Evolutionary conservation across 441 rosid genomes (phyloP), one percentile per base, ranked within the genome.

Genomic region (Pelargonium myrrhifolium): DNA sequence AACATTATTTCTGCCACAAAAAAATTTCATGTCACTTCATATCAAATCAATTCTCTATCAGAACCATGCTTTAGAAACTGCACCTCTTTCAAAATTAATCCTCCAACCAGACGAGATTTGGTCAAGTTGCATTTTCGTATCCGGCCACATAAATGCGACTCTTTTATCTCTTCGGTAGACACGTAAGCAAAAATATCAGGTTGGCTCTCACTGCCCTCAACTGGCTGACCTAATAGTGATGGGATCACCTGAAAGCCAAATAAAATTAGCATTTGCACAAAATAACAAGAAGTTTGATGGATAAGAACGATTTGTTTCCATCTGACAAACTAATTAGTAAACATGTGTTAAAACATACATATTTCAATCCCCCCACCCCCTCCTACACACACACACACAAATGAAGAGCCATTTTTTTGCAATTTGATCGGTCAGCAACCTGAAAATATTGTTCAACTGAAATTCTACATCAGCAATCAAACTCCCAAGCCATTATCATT

Each of bases 61-160:
- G 28, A 6, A 12, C 66, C 26, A 42, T 3, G 8, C 1, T 21
- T 42, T 24, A 8, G 8, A 77, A 49, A 58, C 14, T 56, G 39
- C 47, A 84, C 99, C 98, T 92, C 96, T 74, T 82, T 82, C 78
- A 95, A 78, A 68, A 79, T 83, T 14, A 83, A 73, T 71, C 88
- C 89, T 62, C 89, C 88, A 39, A 73, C 72, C 47, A 90, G 68
- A 69, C 84, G 82, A 26, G 85, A 80, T 70, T 82, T 82, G 10
- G 88, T 87, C 55, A 95, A 77, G 75, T 90, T 90, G 74, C 89
- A 92, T 75, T 83, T 90, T 65, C 84, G 80, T 35, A 95, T 71
- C 65, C 84, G 87, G 68, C 97, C 92, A 65, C 67, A 75, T 66
- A 81, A 71, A 75, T n/a, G 80, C 60, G 59, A 62, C 47, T 61